Conservation (phyloP, 2,329 filamentous ascomycete genomes). For the Aspergillus sp. region DNA sequence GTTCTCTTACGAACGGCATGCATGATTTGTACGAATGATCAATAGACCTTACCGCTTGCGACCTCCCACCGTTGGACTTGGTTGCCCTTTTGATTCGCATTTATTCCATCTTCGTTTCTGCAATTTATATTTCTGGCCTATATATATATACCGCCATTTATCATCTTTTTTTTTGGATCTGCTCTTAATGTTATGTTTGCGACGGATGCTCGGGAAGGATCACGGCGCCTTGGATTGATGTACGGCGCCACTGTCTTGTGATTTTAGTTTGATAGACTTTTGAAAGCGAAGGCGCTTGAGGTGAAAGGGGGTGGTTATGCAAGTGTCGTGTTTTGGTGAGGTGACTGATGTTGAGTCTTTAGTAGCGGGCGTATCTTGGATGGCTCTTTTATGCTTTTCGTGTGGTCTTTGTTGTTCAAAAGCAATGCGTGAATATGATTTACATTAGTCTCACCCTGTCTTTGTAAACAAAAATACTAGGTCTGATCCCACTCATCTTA, state of each 20-base stretch:
- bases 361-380: no score
- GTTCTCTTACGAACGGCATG: background rate
- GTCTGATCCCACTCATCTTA: no score
- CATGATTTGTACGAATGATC: slow-evolving; percentile 20
- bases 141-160: slow-evolving; percentile 21
- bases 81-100: slow-evolving; percentile 4
- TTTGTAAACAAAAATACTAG: no score
- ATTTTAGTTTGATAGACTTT: slow-evolving; percentile 10
- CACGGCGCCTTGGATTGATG: slow-evolving; percentile 7
- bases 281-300: slow-evolving; percentile 25
- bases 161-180: slow-evolving; percentile 9
- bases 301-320: slow-evolving; percentile 17
- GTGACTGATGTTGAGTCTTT: no score
- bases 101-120: slow-evolving; percentile 4
- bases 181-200: background rate
- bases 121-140: slow-evolving; percentile 17
- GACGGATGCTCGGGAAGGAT: slow-evolving; percentile 10
- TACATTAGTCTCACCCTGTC: no score
- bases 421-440: no score
- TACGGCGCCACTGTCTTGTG: slow-evolving; percentile 5
- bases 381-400: no score
- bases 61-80: slow-evolving; percentile 12
- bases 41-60: slow-evolving; percentile 7
- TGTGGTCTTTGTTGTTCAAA: no score
- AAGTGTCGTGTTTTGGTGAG: no score